Percentiles rank a stretch among this genome's conserved stretches.
Evolutionary conservation across 192 early-diverging fungal species (phyloP).

Genomic region (Pilobolus umbonatus): DNA sequence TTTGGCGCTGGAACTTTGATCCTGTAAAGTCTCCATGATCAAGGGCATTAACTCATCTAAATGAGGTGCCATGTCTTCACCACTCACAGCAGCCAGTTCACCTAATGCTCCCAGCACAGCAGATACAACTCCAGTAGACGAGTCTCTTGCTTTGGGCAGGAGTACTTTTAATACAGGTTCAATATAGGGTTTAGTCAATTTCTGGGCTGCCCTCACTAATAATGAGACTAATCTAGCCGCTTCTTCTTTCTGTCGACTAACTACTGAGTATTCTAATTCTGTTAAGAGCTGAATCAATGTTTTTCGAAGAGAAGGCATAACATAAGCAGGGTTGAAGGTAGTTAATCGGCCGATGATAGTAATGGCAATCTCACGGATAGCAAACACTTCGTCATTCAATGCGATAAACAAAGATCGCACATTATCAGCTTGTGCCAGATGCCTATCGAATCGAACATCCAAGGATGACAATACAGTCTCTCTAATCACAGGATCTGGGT

Average conservation of each 20-base stretch:
- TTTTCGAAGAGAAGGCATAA: conserved; percentile 85
- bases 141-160: conserved; percentile 75
- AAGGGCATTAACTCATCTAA: conserved; percentile 76
- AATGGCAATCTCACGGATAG: conserved; percentile 78
- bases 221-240: conserved; percentile 73
- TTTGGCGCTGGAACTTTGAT: conserved; percentile 78
- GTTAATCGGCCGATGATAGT: conserved; percentile 83
- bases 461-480: conserved; percentile 76
- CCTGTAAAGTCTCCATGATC: conserved; percentile 86
- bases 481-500: conserved; percentile 71
- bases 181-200: conserved; percentile 86
- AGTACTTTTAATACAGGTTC: conserved; percentile 81
- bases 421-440: conserved; percentile 88
- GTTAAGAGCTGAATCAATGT: conserved; percentile 82
- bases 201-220: conserved; percentile 70
- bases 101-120: conserved; percentile 75
- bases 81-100: conserved; percentile 78
- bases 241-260: conserved; percentile 83
- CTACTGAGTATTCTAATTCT: conserved; percentile 83
- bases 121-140: conserved; percentile 74
- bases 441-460: conserved; percentile 79
- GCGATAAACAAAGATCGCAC: conserved; percentile 84
- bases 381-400: conserved; percentile 88
- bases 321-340: conserved; percentile 85
- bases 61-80: conserved; percentile 77